Base-by-base conservation (phyloP, 75 land plant genomes). In the Picea glauca region DNA sequence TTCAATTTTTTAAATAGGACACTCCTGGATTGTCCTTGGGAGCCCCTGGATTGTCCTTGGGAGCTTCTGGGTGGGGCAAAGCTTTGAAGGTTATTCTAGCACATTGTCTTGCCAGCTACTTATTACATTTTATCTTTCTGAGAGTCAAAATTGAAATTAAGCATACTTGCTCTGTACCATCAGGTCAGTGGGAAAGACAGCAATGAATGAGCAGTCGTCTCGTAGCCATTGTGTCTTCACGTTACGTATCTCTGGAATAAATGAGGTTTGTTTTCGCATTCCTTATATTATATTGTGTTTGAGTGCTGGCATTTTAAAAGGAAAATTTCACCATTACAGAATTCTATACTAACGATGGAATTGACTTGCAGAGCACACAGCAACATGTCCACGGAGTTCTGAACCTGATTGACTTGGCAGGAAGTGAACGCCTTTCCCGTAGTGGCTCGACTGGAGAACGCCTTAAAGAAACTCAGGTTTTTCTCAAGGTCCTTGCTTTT, bases 201-300 rank as follows among this genome's bases (percentile, higher is more conserved):
- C 83, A 60, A 87, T 87, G 88, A 87, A 87, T 75, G 88, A 87
- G 62, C 86, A 83, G 23, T 87, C 88, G 13, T 87, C 88, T 40
- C 80, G 88, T 13, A 87, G 88, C 76, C 88, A 87, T 75, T 87
- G 88, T 63, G 88, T 87, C 14, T 87, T 87, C 76, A 87, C 88
- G n/a, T 78, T 87, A 21, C 79, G 88, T 20, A 87, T 87, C 56
- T 84, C 86, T 8, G 88, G 88, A 21, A 64, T 80, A 0, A 87
- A 87, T 76, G 88, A 87, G 88, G 88, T 87, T 57, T n/a, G 74
- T 70, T 26, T 23, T 43, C 8, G 40, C 32, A 21, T n/a, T 81
- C 14, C 58, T 78, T 14, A 4, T 13, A 21, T 75, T 30, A 32
- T 58, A 58, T 67, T 50, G 9, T 77, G 65, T 32, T 58, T 38